These are phyloP conservation scores for Closterium sp. DNA, from an alignment of 139 green algal genomes.

Conservation along the genomic window DNA sequence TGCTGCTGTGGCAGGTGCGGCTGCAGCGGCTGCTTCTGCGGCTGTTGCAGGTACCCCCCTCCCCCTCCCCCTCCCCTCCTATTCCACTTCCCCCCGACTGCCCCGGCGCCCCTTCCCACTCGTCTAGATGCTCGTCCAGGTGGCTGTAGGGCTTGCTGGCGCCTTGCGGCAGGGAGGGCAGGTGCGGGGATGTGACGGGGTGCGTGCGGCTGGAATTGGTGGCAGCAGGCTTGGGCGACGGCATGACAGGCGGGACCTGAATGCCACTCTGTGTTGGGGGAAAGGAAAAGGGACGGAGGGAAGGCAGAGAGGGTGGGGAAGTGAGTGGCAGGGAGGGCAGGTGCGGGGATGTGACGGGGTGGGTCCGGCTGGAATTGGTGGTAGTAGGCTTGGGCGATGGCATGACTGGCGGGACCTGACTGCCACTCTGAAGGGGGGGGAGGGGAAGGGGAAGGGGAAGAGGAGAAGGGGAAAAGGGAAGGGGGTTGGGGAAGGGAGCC, in stretches of 20 bases:
- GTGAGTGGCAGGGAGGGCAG: background rate
- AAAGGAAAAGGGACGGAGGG: background rate
- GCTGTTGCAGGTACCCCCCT: constrained; percentile 9
- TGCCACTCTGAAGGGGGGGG: no score
- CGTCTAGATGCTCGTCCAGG: background rate
- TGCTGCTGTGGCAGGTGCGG: constrained; percentile 20
- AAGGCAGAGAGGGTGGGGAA: no score
- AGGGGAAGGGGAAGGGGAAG: no score
- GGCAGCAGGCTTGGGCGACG: background rate
- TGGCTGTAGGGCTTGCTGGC: background rate
- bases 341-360: background rate
- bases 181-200: background rate
- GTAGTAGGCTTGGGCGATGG: no score
- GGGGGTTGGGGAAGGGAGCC: no score
- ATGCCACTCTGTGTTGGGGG: background rate
- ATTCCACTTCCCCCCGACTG: background rate
- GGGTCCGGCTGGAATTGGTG: background rate
- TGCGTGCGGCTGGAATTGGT: background rate
- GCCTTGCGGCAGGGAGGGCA: background rate
- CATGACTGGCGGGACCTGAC: no score
- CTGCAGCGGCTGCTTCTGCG: constrained; percentile 11
- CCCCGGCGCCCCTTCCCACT: background rate
- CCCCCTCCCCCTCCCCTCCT: background rate
- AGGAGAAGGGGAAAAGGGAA: no score
- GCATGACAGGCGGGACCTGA: background rate